Evolutionary conservation across 768 basidiomycete genomes (phyloP).

Genomic region (Crassisporium funariophilum): DNA sequence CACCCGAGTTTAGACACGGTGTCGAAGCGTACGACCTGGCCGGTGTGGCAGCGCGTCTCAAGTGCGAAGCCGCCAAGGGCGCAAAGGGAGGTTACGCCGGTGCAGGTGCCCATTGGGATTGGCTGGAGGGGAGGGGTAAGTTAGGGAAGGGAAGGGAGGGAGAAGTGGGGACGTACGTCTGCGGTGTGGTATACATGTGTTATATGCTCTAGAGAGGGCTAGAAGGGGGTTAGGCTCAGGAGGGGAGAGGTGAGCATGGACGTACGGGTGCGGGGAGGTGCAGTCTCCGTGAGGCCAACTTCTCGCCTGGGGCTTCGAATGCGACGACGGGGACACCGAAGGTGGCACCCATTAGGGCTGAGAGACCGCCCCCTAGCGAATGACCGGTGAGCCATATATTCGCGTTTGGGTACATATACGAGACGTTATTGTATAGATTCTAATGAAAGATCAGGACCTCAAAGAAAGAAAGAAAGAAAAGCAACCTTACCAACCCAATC

Average conservation of each 20-base stretch:
- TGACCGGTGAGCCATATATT: slow-evolving; percentile 87
- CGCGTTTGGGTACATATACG: slow-evolving; percentile 86
- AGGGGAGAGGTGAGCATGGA: slow-evolving; percentile 6
- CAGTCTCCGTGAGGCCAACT: slow-evolving; percentile 67
- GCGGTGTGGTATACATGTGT: slow-evolving; percentile 93
- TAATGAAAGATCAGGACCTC: slow-evolving; percentile 28
- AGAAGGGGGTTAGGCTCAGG: slow-evolving; percentile 6
- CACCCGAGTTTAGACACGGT: slow-evolving; percentile 81
- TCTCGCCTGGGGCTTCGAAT: slow-evolving; percentile 85
- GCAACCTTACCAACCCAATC: slow-evolving; percentile 70
- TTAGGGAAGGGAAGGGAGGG: background rate
- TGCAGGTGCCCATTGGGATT: slow-evolving; percentile 85
- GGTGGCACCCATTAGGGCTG: slow-evolving; percentile 82
- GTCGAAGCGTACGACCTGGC: slow-evolving; percentile 81
- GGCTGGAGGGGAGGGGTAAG: slow-evolving; percentile 44
- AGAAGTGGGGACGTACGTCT: slow-evolving; percentile 47
- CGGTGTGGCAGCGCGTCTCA: slow-evolving; percentile 88
- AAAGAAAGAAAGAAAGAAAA: background rate
- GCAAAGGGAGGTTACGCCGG: slow-evolving; percentile 58
- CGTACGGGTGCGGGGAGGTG: slow-evolving; percentile 86
- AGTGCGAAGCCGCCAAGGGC: slow-evolving; percentile 76
- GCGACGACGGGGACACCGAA: slow-evolving; percentile 93
- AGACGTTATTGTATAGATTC: slow-evolving; percentile 93
- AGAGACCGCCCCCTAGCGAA: slow-evolving; percentile 84
- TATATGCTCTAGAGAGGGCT: slow-evolving; percentile 75